Percentiles rank a stretch among this genome's conserved stretches.
phyloP scores from a whole-genome alignment of 148 eudicot genomes.

The Chenopodium album region DNA sequence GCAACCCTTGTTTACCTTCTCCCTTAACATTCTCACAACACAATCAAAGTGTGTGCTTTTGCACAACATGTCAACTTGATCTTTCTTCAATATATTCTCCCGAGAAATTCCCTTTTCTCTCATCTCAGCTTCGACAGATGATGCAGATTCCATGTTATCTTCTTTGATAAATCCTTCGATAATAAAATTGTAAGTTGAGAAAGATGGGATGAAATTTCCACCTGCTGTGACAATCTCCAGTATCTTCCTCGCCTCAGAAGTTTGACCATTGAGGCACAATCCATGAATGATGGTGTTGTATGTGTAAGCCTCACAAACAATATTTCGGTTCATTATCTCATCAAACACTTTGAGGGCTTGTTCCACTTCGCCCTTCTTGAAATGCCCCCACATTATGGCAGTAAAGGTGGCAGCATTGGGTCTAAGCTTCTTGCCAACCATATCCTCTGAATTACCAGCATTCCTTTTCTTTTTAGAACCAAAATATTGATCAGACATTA shows the following conservation, averaged over 20 bases:
- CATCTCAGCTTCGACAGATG: conserved; percentile 57
- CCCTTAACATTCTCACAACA: conserved; percentile 46
- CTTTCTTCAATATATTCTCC: conserved; percentile 42
- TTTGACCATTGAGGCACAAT: conserved; percentile 49
- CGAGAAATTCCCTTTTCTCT: conserved; percentile 41
- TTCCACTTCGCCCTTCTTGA: conserved; percentile 42
- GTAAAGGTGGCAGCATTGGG: conserved; percentile 51
- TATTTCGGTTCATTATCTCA: conserved; percentile 40
- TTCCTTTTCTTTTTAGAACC: conserved; percentile 47
- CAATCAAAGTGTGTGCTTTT: conserved; percentile 41
- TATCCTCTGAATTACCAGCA: conserved; percentile 45
- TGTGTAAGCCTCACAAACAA: conserved; percentile 44
- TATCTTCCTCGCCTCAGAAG: conserved; percentile 44
- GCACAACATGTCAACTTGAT: conserved; percentile 56
- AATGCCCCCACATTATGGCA: conserved; percentile 52
- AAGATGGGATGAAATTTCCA: conserved; percentile 38
- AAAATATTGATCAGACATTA: conserved; percentile 43
- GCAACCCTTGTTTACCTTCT: conserved; percentile 45
- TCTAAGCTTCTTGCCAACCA: conserved; percentile 41
- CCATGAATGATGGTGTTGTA: conserved; percentile 51
- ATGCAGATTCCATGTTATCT: conserved; percentile 44
- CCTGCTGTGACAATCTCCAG: conserved; percentile 37
- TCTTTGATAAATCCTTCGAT: conserved; percentile 60
- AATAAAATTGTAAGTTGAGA: conserved; percentile 51
- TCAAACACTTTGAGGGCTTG: conserved; percentile 49